These are phyloP conservation scores for Termitomyces sp. DNA, from an alignment of 768 basidiomycete species.

Conservation along the genomic window DNA sequence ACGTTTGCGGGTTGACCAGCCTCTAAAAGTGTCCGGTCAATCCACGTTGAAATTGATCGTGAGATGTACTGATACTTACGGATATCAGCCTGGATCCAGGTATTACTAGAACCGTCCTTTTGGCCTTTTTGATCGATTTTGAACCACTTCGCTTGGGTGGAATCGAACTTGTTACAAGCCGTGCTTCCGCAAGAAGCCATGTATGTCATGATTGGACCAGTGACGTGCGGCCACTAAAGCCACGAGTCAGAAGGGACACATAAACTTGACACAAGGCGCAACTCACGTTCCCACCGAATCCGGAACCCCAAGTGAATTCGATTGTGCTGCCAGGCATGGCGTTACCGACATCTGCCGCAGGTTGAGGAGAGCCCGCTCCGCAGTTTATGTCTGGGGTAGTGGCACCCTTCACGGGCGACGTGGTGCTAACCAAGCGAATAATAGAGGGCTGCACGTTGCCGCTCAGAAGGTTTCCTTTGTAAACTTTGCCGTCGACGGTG, in stretches of 20 bases:
- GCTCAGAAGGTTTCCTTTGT: constrained; percentile 28
- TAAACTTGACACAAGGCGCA: not conserved
- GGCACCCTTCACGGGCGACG: constrained; percentile 48
- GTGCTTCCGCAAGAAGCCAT: constrained; percentile 56
- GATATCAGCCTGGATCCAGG: constrained; percentile 51
- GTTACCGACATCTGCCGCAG: constrained; percentile 42
- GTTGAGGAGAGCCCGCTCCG: constrained; percentile 41
- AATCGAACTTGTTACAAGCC: constrained; percentile 55
- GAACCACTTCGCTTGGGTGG: constrained; percentile 62
- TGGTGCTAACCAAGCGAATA: constrained; percentile 33
- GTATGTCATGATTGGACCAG: constrained; percentile 70
- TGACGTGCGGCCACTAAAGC: constrained; percentile 46
- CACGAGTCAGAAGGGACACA: not conserved
- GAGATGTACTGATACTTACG: constrained; percentile 30
- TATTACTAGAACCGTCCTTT: constrained; percentile 15
- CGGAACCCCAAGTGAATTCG: constrained; percentile 2
- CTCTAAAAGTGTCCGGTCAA: constrained; percentile 21
- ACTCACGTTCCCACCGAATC: constrained; percentile 20
- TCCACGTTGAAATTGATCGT: not conserved
- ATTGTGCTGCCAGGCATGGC: constrained; percentile 25
- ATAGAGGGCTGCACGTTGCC: constrained; percentile 21
- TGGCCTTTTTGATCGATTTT: constrained; percentile 56
- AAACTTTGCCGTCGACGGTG: constrained; percentile 33
- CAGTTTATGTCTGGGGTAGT: constrained; percentile 53
- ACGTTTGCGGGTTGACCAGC: constrained; percentile 33